Evolutionary conservation across 2,329 filamentous ascomycete species (phyloP).

Genomic region (Alternaria viburni): DNA sequence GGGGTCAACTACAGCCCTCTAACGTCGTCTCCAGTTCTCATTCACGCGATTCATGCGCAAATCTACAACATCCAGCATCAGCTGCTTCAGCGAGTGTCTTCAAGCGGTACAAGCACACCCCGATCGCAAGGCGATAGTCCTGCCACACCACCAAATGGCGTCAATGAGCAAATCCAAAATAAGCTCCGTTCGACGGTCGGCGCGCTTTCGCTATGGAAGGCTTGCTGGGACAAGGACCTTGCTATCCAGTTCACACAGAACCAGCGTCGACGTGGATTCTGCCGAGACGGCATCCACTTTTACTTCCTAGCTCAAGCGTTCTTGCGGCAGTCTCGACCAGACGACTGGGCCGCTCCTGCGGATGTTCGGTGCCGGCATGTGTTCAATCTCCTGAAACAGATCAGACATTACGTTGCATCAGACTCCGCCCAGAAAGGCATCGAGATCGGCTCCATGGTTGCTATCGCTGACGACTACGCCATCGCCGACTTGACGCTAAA

Average conservation of each 20-base stretch:
- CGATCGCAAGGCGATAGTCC: conserved; percentile 60
- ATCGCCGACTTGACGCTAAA: conserved; percentile 69
- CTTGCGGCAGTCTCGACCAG: conserved; percentile 62
- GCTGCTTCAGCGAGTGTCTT: conserved; percentile 39
- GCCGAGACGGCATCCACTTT: conserved; percentile 73
- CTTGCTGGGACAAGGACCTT: conserved; percentile 74
- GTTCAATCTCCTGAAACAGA: conserved; percentile 66
- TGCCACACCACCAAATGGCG: conserved; percentile 53
- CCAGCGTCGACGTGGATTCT: conserved; percentile 71
- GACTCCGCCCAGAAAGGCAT: conserved; percentile 71
- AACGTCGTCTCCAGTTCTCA: conserved; percentile 57
- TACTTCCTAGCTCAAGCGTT: conserved; percentile 74
- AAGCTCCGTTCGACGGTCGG: conserved; percentile 55
- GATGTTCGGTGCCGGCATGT: conserved; percentile 67
- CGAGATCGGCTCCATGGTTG: conserved; percentile 70
- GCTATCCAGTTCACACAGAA: conserved; percentile 68
- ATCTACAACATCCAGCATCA: conserved; percentile 62
- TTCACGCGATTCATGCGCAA: conserved; percentile 71
- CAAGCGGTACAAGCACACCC: conserved; percentile 62
- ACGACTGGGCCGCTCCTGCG: conserved; percentile 62
- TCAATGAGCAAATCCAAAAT: conserved; percentile 55
- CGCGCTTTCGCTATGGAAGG: conserved; percentile 75
- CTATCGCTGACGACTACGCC: conserved; percentile 72
- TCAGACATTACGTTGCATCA: conserved; percentile 65
- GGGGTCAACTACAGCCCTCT: neutral